These are phyloP conservation scores for Pilobolus umbonatus DNA, from an alignment of 192 early-diverging fungal genomes.

Conservation along the genomic window DNA sequence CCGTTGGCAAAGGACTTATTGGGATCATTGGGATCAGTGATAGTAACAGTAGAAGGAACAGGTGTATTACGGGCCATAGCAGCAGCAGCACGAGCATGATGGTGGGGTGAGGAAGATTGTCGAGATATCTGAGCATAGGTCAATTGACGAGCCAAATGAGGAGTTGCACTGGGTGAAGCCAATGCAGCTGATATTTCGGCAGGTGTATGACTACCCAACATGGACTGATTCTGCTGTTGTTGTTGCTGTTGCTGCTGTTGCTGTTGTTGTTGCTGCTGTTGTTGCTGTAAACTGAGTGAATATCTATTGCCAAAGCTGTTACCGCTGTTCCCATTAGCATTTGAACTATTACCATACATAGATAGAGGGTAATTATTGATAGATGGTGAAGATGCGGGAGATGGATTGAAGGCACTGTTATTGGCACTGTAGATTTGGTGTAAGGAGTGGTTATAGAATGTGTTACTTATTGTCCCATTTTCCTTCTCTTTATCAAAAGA, in stretches of 20 bases:
- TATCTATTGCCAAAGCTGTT: conserved; percentile 2
- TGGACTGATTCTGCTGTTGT: background rate
- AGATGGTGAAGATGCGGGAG: conserved; percentile 13
- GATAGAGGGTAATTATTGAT: background rate
- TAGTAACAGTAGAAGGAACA: conserved; percentile 44
- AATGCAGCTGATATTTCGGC: background rate
- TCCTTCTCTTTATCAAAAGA: conserved; percentile 14
- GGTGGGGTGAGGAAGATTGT: conserved; percentile 75
- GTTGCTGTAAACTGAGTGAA: conserved; percentile 1
- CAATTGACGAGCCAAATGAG: conserved; percentile 73
- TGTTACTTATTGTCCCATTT: conserved; percentile 7
- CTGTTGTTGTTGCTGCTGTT: conserved; percentile 7
- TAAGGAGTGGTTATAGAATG: background rate
- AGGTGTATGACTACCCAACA: too few species aligned
- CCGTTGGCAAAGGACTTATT: conserved; percentile 32
- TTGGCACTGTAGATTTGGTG: background rate
- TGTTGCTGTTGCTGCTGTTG: conserved; percentile 10
- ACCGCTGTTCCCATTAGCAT: background rate
- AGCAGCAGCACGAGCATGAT: conserved; percentile 86
- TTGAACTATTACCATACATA: background rate
- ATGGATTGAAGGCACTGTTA: background rate
- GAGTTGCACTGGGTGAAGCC: conserved; percentile 29
- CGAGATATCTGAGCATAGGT: conserved; percentile 68
- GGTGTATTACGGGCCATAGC: conserved; percentile 65
- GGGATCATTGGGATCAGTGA: conserved; percentile 54